Evolutionary conservation across 192 early-diverging fungal species (phyloP).

Genomic region (Podila verticillata): DNA sequence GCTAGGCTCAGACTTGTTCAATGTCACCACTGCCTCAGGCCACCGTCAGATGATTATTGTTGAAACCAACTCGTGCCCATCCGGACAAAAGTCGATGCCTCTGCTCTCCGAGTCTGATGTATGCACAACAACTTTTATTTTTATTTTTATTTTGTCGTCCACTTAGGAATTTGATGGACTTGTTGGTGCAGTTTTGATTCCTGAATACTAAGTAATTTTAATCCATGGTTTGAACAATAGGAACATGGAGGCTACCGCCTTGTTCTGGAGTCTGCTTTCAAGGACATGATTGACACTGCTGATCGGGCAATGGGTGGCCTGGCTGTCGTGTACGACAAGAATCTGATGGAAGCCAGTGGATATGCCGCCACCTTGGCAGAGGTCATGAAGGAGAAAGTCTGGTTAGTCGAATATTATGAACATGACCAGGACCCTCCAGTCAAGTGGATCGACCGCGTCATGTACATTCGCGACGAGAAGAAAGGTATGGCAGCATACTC

Average conservation of each 20-base stretch:
- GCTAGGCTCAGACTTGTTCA: slow-evolving; percentile 88
- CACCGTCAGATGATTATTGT: slow-evolving; percentile 93
- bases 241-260: slow-evolving; percentile 82
- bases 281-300: slow-evolving; percentile 70
- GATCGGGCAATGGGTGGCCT: slow-evolving; percentile 75
- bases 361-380: slow-evolving; percentile 87
- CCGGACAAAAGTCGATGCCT: slow-evolving; percentile 93
- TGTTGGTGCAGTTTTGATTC: too few relatives aligned
- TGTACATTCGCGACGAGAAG: slow-evolving; percentile 72
- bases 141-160: too few relatives aligned
- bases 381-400: slow-evolving; percentile 76
- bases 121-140: slow-evolving; percentile 31
- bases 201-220: too few relatives aligned
- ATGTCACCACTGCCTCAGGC: slow-evolving; percentile 83
- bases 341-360: slow-evolving; percentile 86
- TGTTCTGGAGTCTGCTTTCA: slow-evolving; percentile 83
- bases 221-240: slow-evolving; percentile 1
- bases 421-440: slow-evolving; percentile 79
- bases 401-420: slow-evolving; percentile 80
- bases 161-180: not conserved
- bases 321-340: slow-evolving; percentile 89
- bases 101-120: slow-evolving; percentile 81
- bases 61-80: slow-evolving; percentile 92
- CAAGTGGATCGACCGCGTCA: slow-evolving; percentile 79
- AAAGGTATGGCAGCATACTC: slow-evolving; percentile 43